A percentile compares a stretch with the other conserved stretches of the same genome.
phyloP scores from a whole-genome alignment of 306 rosid genomes.

The Medicago truncatula region DNA sequence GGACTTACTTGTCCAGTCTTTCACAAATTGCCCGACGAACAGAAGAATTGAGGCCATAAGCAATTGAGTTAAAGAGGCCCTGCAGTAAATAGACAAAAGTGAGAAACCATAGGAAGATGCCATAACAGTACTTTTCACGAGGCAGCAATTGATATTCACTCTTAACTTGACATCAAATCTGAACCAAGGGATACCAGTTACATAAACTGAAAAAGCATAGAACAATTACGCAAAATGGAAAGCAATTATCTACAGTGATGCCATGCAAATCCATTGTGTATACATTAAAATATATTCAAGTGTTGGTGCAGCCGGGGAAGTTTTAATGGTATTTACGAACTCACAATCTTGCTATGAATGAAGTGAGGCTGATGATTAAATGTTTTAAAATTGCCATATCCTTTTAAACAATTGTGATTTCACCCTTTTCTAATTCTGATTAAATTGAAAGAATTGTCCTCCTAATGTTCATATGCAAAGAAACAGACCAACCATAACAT shows the following conservation, averaged over 20 bases:
- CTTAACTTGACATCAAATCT: conserved; percentile 30
- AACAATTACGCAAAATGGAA: conserved; percentile 36
- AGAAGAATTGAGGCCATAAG: conserved; percentile 96
- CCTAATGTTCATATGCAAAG: conserved; percentile 12
- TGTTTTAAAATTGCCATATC: conserved; percentile 6
- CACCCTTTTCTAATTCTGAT: neutral
- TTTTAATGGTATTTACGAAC: conserved; percentile 25
- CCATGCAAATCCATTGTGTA: conserved; percentile 1
- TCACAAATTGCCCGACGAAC: conserved; percentile 91
- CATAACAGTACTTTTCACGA: conserved; percentile 20
- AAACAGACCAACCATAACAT: conserved; percentile 17
- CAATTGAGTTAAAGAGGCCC: conserved; percentile 98
- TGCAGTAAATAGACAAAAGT: conserved; percentile 43
- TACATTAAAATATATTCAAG: neutral
- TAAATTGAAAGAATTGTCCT: conserved; percentile 22
- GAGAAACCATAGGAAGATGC: conserved; percentile 32
- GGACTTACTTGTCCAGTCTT: conserved; percentile 82
- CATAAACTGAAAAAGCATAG: conserved; percentile 36
- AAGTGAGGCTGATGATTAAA: conserved; percentile 11
- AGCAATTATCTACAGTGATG: conserved; percentile 22
- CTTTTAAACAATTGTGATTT: conserved; percentile 13
- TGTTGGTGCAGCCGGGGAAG: conserved; percentile 8
- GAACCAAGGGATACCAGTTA: conserved; percentile 35
- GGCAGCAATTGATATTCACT: conserved; percentile 28
- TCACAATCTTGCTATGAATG: conserved; percentile 21